phyloP scores from a whole-genome alignment of 345 rosid species.

The Microthlaspi erraticum region DNA sequence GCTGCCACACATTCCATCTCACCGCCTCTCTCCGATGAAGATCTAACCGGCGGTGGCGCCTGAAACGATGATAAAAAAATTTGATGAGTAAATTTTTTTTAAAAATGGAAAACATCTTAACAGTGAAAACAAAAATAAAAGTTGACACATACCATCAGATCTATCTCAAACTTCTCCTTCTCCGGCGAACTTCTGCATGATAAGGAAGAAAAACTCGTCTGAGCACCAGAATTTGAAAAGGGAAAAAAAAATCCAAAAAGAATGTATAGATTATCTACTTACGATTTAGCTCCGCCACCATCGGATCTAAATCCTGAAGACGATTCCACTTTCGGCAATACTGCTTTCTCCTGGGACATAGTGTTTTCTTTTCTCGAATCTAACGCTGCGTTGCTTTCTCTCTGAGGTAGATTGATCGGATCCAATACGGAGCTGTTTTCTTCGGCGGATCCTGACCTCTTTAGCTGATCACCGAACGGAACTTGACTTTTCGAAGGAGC shows the following conservation, averaged over 20 bases:
- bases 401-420: conserved; percentile 37
- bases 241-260: neutral
- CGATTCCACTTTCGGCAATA: conserved; percentile 68
- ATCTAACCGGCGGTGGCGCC: conserved; percentile 90
- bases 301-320: conserved; percentile 54
- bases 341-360: conserved; percentile 56
- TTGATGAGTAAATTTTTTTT: neutral
- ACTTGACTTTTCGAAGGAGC: conserved; percentile 57
- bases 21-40: conserved; percentile 85
- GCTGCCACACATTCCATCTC: conserved; percentile 63
- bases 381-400: conserved; percentile 33
- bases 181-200: conserved; percentile 46
- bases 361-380: conserved; percentile 59
- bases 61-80: conserved; percentile 38
- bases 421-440: conserved; percentile 54
- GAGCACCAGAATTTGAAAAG: neutral
- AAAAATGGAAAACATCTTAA: neutral
- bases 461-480: conserved; percentile 50
- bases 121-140: neutral
- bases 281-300: conserved; percentile 66
- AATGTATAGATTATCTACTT: conserved; percentile 39
- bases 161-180: conserved; percentile 84
- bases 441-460: conserved; percentile 50
- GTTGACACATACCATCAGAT: conserved; percentile 82
- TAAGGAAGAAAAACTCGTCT: conserved; percentile 1